phyloP scores from a whole-genome alignment of 1,139 yeast species.

The Hansenula sp. region DNA sequence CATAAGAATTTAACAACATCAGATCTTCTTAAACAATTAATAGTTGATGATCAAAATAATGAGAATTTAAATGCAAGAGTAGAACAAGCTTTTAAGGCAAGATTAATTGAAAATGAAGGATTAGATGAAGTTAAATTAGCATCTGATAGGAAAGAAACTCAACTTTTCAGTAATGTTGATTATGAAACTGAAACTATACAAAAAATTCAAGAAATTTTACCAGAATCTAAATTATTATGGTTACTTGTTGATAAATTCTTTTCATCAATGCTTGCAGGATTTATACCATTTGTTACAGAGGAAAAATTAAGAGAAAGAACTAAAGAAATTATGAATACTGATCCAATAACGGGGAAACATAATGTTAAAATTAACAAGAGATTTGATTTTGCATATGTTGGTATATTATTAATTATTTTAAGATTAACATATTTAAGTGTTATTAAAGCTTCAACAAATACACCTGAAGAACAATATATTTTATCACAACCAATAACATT shows the following conservation, averaged over 20 bases:
- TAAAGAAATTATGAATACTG: slow-evolving; percentile 24
- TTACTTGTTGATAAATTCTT: slow-evolving; percentile 41
- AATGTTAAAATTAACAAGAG: slow-evolving; percentile 31
- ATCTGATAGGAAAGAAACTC: slow-evolving; percentile 9
- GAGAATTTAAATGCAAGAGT: slow-evolving; percentile 7
- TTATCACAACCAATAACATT: slow-evolving; percentile 43
- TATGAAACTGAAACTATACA: slow-evolving; percentile 21
- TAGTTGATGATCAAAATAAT: slow-evolving; percentile 10
- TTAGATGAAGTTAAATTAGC: slow-evolving; percentile 24
- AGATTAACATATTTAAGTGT: slow-evolving; percentile 34
- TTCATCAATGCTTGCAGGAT: slow-evolving; percentile 35
- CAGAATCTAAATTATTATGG: slow-evolving; percentile 41
- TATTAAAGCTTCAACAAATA: slow-evolving; percentile 17
- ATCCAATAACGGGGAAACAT: slow-evolving; percentile 18
- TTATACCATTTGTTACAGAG: slow-evolving; percentile 46
- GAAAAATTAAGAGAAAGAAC: slow-evolving; percentile 27
- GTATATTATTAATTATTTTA: slow-evolving; percentile 37
- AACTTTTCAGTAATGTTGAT: slow-evolving; percentile 11
- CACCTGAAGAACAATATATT: slow-evolving; percentile 36
- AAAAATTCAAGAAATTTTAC: slow-evolving; percentile 37
- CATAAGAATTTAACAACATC: slow-evolving; percentile 25
- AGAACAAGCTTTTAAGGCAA: slow-evolving; percentile 25
- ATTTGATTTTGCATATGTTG: slow-evolving; percentile 44
- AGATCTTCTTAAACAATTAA: slow-evolving; percentile 17
- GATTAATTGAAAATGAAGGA: slow-evolving; percentile 30